These are phyloP conservation scores for Colletotrichum chrysophilum DNA, from an alignment of 2,329 filamentous ascomycete species.

Conservation along the genomic window DNA sequence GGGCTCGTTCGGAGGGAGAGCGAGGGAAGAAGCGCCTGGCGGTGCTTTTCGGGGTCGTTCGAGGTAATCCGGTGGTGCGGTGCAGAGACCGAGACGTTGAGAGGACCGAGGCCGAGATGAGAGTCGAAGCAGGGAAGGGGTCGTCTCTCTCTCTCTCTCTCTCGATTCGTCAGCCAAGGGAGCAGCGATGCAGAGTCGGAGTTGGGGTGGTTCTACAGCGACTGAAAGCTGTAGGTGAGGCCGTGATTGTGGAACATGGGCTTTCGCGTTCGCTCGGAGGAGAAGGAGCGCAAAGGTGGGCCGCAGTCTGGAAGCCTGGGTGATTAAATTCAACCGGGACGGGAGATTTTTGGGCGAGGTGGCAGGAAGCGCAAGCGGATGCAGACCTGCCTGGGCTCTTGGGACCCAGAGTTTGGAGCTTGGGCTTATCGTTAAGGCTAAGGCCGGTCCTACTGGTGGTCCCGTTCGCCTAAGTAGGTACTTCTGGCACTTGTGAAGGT, in stretches of 20 bases:
- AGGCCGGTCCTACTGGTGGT: background rate
- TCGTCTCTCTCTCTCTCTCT: background rate
- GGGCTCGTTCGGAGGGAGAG: background rate
- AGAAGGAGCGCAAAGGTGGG: background rate
- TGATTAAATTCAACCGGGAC: slow-evolving; percentile 7
- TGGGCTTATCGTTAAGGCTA: slow-evolving; percentile 12
- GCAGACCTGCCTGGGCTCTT: background rate
- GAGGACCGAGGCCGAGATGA: background rate
- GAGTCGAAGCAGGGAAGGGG: background rate
- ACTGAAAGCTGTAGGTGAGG: background rate
- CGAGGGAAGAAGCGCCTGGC: background rate
- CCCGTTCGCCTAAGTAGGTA: background rate
- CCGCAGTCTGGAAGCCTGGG: background rate
- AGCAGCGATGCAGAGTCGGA: background rate
- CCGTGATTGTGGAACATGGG: background rate
- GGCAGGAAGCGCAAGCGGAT: slow-evolving; percentile 18
- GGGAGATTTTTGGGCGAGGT: slow-evolving; percentile 19
- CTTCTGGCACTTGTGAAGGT: background rate
- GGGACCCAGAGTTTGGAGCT: slow-evolving; percentile 3
- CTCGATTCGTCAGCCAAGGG: background rate
- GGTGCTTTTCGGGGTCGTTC: background rate
- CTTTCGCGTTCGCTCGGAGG: background rate
- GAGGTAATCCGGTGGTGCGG: background rate
- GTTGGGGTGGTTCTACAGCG: background rate
- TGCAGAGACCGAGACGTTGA: background rate